Percentiles rank a stretch among this genome's conserved stretches.
phyloP scores from a whole-genome alignment of 2,329 filamentous ascomycete species.

The Diaporthe vexans region DNA sequence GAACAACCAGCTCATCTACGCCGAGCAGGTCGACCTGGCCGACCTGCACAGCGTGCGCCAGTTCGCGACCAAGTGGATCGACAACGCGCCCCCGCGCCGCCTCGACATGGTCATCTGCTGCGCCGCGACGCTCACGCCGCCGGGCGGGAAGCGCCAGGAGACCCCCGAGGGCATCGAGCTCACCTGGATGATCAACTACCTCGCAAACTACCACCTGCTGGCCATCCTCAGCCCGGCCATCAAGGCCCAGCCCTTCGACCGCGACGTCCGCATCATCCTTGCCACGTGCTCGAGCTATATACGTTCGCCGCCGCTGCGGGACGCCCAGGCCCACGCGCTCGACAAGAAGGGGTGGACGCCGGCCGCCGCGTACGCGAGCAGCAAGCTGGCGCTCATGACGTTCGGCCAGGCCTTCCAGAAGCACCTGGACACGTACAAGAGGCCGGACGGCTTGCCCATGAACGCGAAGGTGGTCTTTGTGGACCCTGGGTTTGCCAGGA shows the following conservation, averaged over 20 bases:
- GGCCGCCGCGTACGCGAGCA: constrained; percentile 71
- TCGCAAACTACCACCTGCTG: constrained; percentile 95
- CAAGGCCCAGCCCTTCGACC: constrained; percentile 90
- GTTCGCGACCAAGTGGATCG: constrained; percentile 98
- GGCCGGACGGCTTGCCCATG: constrained; percentile 85
- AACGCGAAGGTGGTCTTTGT: constrained; percentile 88
- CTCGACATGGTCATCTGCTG: constrained; percentile 94
- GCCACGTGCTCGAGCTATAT: constrained; percentile 92
- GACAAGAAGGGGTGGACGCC: constrained; percentile 68
- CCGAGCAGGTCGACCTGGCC: constrained; percentile 91
- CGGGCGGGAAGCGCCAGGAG: constrained; percentile 68
- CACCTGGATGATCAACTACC: constrained; percentile 95
- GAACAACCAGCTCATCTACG: constrained; percentile 90
- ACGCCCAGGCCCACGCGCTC: constrained; percentile 57
- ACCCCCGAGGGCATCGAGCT: constrained; percentile 87
- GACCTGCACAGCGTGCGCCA: constrained; percentile 91
- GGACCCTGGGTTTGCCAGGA: constrained; percentile 88
- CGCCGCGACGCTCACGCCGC: constrained; percentile 81
- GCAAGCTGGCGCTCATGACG: constrained; percentile 85
- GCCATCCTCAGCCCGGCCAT: constrained; percentile 92
- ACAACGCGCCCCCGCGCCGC: constrained; percentile 89
- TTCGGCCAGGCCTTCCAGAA: constrained; percentile 95
- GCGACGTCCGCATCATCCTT: constrained; percentile 91
- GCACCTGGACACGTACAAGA: constrained; percentile 85
- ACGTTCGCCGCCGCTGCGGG: constrained; percentile 76